Base-by-base conservation (phyloP, 225 moss, liverwort and hornwort species). In the Physcomitrium patens region DNA sequence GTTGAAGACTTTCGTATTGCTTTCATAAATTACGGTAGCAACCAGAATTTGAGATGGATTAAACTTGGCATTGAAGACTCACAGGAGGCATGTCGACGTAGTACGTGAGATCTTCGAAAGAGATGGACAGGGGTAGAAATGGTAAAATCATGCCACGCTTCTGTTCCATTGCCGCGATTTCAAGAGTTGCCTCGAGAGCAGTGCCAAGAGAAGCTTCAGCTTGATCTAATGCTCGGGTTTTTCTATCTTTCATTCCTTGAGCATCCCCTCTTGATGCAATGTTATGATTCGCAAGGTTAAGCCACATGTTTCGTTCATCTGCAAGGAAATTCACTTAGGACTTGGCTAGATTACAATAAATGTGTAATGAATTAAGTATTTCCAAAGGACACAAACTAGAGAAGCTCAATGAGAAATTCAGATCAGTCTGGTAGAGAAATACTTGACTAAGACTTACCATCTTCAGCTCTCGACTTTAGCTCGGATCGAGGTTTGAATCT, bases 121-220 rank as follows among this genome's bases (percentile, higher is more conserved):
- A 87, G 50, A 87, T 87, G n/a, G 84, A 77, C 72, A 85, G 69
- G 12, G 84, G 84, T 45, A 77, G 82, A 72, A 87, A 87, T 5
- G 87, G 87, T 62, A 87, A 57, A 76, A 87, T 85, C 87, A 87
- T 87, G 52, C 87, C 87, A 15, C 82, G 84, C 79, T 87, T 87
- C 68, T 74, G 65, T 49, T 85, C 82, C 75, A 82, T 42, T 14
- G 69, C 77, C 8, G 68, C 80, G 31, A 71, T 75, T 74, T 77
- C 80, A 18, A 71, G 71, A 18, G 84, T 73, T 20, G 79, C 73
- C 63, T 84, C 86, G 19, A 81, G 58, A 13, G 83, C 77, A 41
- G 76, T 67, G 18, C 78, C 83, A 2, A 78, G 75, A 48, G 80
- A 76, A 2, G 69, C 72, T 37, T 86, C 86, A 28, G 69, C 75